Evolutionary conservation across 805 yeast species (phyloP), one percentile per base, ranked within the genome.

Genomic region (Maudiozyma serrabonitensis): DNA sequence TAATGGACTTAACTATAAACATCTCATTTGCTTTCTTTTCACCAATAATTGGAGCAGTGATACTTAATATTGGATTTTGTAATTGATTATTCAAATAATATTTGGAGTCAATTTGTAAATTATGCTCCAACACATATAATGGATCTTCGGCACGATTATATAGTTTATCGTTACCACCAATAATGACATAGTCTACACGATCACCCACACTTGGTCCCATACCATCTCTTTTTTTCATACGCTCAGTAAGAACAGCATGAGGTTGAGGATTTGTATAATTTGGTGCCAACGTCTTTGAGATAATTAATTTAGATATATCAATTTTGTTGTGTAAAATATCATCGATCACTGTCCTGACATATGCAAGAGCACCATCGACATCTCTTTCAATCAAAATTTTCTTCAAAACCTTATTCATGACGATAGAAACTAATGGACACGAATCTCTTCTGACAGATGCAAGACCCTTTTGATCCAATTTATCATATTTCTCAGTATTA

Each of bases 401-500:
- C 53, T 87, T 87, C 60, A 93, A 71, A 1, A 93, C 95, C 50
- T 87, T 86, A 19, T 96, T 95, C 68, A 93, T 87, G 18, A 95
- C 99, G 60, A 87, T 84, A 57, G 90, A 96, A 4, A 95, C 99
- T 56, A 93, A 71, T 41, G 95, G 79, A 68, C 99, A 93, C 56
- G 95, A 95, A 63, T 93, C 99, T 74, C 99, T 81, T 67, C 99
- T 82, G 41, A 93, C 99, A 0, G 99, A 93, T 61, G 95, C 99
- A 53, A 93, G 84, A 66, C 99, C 99, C 63, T 93, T 93, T 34
- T 97, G 91, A 66, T 93, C 99, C 89, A 93, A 84, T 69, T 93
- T 93, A 67, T 95, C 99, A 60, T 79, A 87, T 55, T 87, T 87
- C n/a, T 87, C 80, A 0, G 97, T 84, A 44, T 79, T 78, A 0